phyloP scores from a whole-genome alignment of 1,139 yeast species.

The Pichia sp. region DNA sequence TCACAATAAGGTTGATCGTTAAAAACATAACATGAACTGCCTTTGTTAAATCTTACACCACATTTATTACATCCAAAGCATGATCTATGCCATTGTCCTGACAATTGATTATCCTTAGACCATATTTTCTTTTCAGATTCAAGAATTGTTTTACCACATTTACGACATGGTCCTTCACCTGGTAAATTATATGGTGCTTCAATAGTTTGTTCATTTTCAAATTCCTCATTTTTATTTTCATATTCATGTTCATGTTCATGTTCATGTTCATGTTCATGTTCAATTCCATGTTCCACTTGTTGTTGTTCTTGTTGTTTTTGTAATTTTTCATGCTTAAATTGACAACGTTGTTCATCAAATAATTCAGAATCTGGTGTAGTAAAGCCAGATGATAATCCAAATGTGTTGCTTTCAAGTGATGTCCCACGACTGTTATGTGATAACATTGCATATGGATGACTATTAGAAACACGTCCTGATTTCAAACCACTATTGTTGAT shows the following conservation, averaged over 20 bases:
- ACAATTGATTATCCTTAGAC: constrained; percentile 72
- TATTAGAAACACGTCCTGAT: neutral
- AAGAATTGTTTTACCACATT: constrained; percentile 44
- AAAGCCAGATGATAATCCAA: constrained; percentile 2
- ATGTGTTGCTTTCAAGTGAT: constrained; percentile 1
- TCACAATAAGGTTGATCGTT: constrained; percentile 79
- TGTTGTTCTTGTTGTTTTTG: no score
- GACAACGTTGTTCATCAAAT: no score
- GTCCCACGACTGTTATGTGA: constrained; percentile 2
- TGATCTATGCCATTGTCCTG: constrained; percentile 91
- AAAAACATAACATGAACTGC: constrained; percentile 70
- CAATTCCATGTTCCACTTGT: no score
- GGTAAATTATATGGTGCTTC: constrained; percentile 36
- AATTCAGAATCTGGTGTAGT: no score
- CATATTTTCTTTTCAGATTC: constrained; percentile 51
- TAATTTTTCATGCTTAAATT: neutral
- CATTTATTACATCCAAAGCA: constrained; percentile 79
- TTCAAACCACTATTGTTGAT: neutral
- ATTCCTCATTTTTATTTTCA: neutral
- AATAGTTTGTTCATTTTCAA: neutral
- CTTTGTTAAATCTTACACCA: constrained; percentile 46
- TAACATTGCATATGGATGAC: constrained; percentile 6
- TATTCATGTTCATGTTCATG: neutral
- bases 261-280: neutral
- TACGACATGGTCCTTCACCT: constrained; percentile 71